Evolutionary conservation across 768 basidiomycete genomes (phyloP).

Genomic region (Lactifluus rugatus): DNA sequence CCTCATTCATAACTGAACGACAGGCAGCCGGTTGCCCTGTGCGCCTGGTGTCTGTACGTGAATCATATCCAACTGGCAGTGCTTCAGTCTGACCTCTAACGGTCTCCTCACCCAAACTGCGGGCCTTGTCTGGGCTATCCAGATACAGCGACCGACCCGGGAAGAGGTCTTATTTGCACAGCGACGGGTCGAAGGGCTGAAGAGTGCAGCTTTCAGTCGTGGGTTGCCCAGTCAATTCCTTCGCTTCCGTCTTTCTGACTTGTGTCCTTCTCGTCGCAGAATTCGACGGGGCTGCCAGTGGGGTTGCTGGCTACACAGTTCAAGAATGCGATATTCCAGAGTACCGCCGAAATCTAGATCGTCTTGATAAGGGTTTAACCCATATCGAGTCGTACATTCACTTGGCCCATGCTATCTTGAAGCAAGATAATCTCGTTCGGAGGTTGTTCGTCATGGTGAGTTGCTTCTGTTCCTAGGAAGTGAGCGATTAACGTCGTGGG

Average conservation of each 20-base stretch:
- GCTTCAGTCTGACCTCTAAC: too few species aligned
- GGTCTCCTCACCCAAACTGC: too few species aligned
- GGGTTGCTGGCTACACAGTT: background rate
- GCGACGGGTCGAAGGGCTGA: slow-evolving; percentile 5
- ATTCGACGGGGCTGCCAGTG: background rate
- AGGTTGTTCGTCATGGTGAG: too few species aligned
- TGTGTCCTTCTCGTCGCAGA: background rate
- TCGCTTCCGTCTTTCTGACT: background rate
- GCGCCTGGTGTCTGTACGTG: too few species aligned
- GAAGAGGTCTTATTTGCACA: background rate
- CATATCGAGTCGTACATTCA: slow-evolving; percentile 6
- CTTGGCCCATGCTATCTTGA: background rate
- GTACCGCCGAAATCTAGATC: slow-evolving; percentile 11
- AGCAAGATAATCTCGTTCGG: background rate
- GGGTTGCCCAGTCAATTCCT: background rate
- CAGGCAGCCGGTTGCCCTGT: too few species aligned
- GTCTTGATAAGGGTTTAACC: slow-evolving; percentile 1
- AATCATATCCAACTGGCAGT: too few species aligned
- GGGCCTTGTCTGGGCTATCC: too few species aligned
- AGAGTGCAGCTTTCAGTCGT: background rate
- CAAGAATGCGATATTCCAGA: slow-evolving; percentile 2
- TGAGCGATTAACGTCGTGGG: too few species aligned
- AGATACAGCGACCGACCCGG: background rate
- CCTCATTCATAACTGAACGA: too few species aligned
- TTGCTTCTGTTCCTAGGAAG: too few species aligned